Percentiles rank a stretch among this genome's conserved stretches.
Evolutionary conservation across 73 alveolate genomes (phyloP).

Genomic region (Stentor coeruleus): DNA sequence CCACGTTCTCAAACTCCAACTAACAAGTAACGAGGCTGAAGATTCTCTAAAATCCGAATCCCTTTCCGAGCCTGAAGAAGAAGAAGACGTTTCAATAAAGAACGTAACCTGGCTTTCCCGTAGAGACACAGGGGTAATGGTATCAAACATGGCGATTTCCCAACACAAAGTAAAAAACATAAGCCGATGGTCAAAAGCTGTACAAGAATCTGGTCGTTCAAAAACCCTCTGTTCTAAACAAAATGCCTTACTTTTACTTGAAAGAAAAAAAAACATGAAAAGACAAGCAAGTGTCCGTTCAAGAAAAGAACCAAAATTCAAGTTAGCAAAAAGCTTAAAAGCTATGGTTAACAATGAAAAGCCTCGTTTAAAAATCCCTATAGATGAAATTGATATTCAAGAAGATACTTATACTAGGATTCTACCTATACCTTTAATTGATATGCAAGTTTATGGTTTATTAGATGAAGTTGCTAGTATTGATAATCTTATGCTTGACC

Average conservation of each 20-base stretch:
- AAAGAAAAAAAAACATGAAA: neutral
- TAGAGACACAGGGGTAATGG: conserved; percentile 2
- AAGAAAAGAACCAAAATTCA: no score
- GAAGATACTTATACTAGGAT: no score
- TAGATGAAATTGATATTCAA: no score
- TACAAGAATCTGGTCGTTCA: neutral
- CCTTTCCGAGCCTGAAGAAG: neutral
- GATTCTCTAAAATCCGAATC: neutral
- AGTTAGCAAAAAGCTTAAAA: no score
- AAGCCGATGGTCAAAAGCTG: conserved; percentile 14
- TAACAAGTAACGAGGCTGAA: neutral
- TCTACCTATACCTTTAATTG: no score
- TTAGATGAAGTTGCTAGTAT: no score
- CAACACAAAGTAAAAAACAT: conserved; percentile 12
- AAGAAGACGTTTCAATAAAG: neutral
- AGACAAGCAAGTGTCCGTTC: neutral
- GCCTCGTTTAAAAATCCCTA: no score
- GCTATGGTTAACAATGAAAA: no score
- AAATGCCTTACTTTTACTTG: neutral
- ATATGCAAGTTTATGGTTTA: no score
- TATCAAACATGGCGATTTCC: neutral
- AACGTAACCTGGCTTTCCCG: neutral
- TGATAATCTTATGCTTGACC: no score
- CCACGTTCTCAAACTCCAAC: neutral
- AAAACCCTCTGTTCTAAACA: neutral